Base-by-base conservation (phyloP, 2,329 filamentous ascomycete species). In the Colletotrichum eremochloae region DNA sequence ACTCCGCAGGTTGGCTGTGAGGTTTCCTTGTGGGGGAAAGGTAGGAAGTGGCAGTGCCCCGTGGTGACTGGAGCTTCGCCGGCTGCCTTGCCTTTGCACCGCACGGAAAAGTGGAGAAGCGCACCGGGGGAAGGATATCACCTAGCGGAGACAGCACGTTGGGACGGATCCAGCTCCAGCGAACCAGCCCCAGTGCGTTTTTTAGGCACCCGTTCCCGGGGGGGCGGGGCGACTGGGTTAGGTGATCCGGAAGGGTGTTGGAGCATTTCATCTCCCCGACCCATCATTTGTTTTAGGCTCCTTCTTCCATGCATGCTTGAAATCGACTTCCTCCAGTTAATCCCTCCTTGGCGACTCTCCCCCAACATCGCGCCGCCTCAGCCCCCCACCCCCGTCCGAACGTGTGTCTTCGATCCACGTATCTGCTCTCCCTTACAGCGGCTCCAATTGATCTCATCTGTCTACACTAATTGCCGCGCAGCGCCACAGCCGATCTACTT, bases 1-100 rank as follows among this genome's bases (percentile, higher is more conserved):
- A 36, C 36, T 6, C 7, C 9, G 61, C 20, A 40, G 29, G 48
- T 38, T 18, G 5, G 42, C 29, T 38, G 46, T 33, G 33, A 58
- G 36, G 38, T 44, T 63, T 44, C 38, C 24, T 63, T 7, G 36
- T 20, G 15, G 42, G 42, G 62, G 29, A 14, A 46, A 52, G 38
- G 14, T 5, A 53, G 62, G 62, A 55, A 64, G 62, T 64, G 62
- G 62, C 50, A 36, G 48, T 64, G 62, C 62, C 15, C 48, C 33
- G 33, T 33, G 46, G 46, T 38, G 15, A n/a, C 44, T 48, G 20
- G 44, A 50, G 48, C 62, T 44, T 52, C 62, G 50, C 36, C 50
- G 50, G 48, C 31, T 55, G 31, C 46, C 24, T 40, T 55, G 31
- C 33, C n/a, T 48, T 48, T 48, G 7, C 44, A 42, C 61, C 38